phyloP scores from a whole-genome alignment of 2,329 filamentous ascomycete genomes.

The Diaporthe caulivora region DNA sequence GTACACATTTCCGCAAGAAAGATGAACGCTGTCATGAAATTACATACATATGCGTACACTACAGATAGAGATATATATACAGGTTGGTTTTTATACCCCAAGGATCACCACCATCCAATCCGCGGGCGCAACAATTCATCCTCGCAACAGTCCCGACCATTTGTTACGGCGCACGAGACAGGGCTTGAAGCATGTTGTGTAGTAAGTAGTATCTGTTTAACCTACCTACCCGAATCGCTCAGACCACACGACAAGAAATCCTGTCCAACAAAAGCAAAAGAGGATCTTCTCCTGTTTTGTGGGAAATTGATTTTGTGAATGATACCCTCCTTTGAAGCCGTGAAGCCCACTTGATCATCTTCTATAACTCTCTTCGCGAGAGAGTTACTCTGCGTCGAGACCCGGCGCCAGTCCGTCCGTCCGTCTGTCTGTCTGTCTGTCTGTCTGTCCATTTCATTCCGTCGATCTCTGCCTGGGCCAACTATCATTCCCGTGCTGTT shows the following conservation, averaged over 20 bases:
- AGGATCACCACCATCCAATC: no score
- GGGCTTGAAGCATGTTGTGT: no score
- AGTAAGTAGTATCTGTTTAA: background rate
- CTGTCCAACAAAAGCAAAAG: background rate
- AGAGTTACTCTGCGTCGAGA: no score
- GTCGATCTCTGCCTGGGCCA: no score
- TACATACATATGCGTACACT: background rate
- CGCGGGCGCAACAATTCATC: no score
- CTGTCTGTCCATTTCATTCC: background rate
- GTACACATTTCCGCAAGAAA: background rate
- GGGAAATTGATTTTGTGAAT: background rate
- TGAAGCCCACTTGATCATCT: background rate
- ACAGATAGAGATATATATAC: background rate
- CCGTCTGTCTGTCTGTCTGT: background rate
- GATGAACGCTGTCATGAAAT: background rate
- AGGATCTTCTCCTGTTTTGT: background rate
- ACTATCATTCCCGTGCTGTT: background rate
- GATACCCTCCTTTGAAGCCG: conserved; percentile 3
- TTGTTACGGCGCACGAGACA: no score
- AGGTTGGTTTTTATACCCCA: no score
- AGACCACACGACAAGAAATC: background rate
- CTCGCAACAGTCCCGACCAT: no score
- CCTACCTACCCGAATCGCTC: background rate
- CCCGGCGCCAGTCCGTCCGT: background rate
- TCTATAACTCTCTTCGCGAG: background rate